These are phyloP conservation scores for Leishmania aethiopica DNA, from an alignment of 208 protist genomes.

Conservation along the genomic window DNA sequence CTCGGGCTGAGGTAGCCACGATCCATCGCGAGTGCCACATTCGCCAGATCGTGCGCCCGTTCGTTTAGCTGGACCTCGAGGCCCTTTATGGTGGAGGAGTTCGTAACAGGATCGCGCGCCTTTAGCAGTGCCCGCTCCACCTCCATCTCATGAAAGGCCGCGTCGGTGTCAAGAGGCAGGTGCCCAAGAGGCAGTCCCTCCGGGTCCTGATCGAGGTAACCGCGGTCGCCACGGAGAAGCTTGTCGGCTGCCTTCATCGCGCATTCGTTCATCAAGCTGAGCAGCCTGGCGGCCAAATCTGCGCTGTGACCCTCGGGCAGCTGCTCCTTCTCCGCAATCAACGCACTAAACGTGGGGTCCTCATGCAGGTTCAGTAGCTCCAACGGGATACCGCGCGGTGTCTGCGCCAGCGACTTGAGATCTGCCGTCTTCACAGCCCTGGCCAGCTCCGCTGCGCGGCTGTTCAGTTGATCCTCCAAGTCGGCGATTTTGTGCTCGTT, in stretches of 20 bases:
- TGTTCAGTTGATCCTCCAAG: constrained; percentile 56
- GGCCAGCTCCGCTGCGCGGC: constrained; percentile 59
- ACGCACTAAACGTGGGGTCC: constrained; percentile 46
- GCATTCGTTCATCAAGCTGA: constrained; percentile 44
- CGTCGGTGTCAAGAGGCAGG: constrained; percentile 68
- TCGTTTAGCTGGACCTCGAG: constrained; percentile 72
- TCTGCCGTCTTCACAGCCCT: constrained; percentile 52
- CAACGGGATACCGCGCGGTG: constrained; percentile 68
- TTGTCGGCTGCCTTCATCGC: constrained; percentile 51
- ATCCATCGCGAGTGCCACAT: constrained; percentile 41
- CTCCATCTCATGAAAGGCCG: constrained; percentile 59
- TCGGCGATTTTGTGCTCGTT: constrained; percentile 55
- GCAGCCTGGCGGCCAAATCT: constrained; percentile 20
- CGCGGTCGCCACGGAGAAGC: constrained; percentile 60
- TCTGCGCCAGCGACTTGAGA: constrained; percentile 41
- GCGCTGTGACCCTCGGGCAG: constrained; percentile 21
- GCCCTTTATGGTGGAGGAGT: constrained; percentile 48
- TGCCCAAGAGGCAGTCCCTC: constrained; percentile 54
- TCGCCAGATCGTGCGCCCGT: constrained; percentile 53
- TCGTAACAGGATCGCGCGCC: constrained; percentile 48
- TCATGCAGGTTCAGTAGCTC: constrained; percentile 66
- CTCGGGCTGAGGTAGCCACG: constrained; percentile 61
- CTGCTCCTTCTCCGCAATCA: constrained; percentile 55
- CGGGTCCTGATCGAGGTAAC: constrained; percentile 72
- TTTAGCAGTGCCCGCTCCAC: constrained; percentile 63